Conservation (phyloP, 345 rosid species). For the Eucalyptus brandiana region DNA sequence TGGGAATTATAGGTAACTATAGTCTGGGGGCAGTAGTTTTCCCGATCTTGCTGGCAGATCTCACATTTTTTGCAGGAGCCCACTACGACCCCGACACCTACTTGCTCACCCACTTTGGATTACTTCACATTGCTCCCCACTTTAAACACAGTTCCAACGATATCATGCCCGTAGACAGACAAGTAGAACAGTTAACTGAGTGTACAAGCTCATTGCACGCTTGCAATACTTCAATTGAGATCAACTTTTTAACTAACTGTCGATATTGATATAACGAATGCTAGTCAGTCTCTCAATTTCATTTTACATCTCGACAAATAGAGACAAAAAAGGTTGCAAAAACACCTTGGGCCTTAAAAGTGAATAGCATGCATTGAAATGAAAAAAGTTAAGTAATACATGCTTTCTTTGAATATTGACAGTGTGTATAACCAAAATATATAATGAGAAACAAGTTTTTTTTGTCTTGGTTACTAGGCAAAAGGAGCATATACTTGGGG, state of each 20-base stretch:
- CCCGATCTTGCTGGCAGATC: conserved; percentile 50
- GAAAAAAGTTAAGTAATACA: background rate
- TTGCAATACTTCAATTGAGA: background rate
- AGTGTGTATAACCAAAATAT: background rate
- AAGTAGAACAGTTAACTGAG: background rate
- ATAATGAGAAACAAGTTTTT: background rate
- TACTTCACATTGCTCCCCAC: conserved; percentile 50
- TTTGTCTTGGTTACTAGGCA: background rate
- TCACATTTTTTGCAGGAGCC: conserved; percentile 67
- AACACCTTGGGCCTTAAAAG: background rate
- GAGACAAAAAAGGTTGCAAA: background rate
- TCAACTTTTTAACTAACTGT: background rate
- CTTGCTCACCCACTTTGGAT: conserved; percentile 55
- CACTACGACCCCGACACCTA: conserved; percentile 71
- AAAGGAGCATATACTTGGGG: background rate
- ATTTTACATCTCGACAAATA: background rate
- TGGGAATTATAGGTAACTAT: conserved; percentile 45
- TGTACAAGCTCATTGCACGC: background rate
- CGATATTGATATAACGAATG: background rate
- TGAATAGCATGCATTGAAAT: background rate
- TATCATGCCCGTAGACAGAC: conserved; percentile 55
- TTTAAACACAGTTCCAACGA: conserved; percentile 61
- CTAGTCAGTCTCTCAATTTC: background rate
- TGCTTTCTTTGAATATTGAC: background rate
- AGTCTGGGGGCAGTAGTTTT: conserved; percentile 54